Evolutionary conservation across 257 asterid genomes (phyloP).

Genomic region (Nicotiana benthamiana): DNA sequence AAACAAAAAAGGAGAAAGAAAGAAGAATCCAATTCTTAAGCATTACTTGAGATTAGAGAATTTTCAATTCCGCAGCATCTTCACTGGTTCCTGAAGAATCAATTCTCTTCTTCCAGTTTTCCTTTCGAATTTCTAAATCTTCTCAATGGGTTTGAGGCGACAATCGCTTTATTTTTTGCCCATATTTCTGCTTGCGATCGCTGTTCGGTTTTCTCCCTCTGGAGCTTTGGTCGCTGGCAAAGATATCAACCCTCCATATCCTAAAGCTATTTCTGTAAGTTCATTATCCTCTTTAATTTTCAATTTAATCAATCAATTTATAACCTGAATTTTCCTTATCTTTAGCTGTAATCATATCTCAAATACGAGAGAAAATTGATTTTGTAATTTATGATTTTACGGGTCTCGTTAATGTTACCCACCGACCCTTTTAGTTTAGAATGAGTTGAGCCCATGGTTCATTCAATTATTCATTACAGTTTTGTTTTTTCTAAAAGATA

Average conservation of each 20-base stretch:
- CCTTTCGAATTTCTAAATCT: background rate
- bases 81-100: background rate
- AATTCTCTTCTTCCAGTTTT: background rate
- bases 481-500: background rate
- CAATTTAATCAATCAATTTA: too few species aligned
- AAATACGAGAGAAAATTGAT: background rate
- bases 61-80: background rate
- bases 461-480: background rate
- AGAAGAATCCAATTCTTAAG: background rate
- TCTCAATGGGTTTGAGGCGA: conserved; percentile 22
- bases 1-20: background rate
- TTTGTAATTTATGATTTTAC: background rate
- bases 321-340: background rate
- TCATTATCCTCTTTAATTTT: background rate
- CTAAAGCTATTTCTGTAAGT: conserved; percentile 58
- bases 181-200: conserved; percentile 25
- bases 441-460: background rate
- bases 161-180: conserved; percentile 3
- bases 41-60: conserved; percentile 2
- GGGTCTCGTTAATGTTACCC: background rate
- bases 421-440: background rate
- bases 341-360: background rate
- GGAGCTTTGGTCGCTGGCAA: conserved; percentile 27
- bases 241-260: conserved; percentile 32
- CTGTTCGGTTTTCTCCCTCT: conserved; percentile 20